Evolutionary conservation across 192 early-diverging fungal genomes (phyloP), one percentile per base, ranked within the genome.

Genomic region (Coemansia sp.): DNA sequence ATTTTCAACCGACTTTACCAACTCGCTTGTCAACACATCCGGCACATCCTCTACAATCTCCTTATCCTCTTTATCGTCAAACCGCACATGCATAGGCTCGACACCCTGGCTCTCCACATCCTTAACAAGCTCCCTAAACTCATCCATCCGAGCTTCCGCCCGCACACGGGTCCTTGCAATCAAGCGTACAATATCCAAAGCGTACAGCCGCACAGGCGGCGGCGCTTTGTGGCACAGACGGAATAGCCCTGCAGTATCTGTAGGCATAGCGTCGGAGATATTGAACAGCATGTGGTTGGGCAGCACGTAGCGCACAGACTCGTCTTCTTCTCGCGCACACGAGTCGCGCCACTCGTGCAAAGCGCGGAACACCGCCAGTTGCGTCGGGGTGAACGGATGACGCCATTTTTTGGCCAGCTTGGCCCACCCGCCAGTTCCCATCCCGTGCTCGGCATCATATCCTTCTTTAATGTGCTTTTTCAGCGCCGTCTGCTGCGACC

Each of bases 301-400:
- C 19, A 95, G 56, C 2, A 98, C 94, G 71, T 93, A 99, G 9
- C 90, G 63, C 0, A 84, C 63, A 14, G 88, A 90, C 78, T 99
- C 97, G 76, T 99, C 97, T 54, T 98, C 97, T 17, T 93, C 86
- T 56, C 97, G 83, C 0, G 97, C 96, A 9, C 74, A 87, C 29
- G 85, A 83, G 73, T 99, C 96, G 39, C 97, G 79, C 97, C 97
- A 99, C 1, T 84, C 83, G 72, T 99, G 97, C 19, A 99, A 58
- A 0, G 86, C 94, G 60, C 93, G 90, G 67, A 91, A 94, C 11
- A 94, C 93, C 1, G 87, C 87, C 59, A 93, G 64, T 69, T 91
- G 83, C 50, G 90, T 84, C 27, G 83, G 76, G 4, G 59, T 37
- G n/a, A 91, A 74, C 0, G 85, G 59, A 17, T 71, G 76, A 1